phyloP scores from a whole-genome alignment of 192 early-diverging fungal species.

The Allomyces macrogynus region DNA sequence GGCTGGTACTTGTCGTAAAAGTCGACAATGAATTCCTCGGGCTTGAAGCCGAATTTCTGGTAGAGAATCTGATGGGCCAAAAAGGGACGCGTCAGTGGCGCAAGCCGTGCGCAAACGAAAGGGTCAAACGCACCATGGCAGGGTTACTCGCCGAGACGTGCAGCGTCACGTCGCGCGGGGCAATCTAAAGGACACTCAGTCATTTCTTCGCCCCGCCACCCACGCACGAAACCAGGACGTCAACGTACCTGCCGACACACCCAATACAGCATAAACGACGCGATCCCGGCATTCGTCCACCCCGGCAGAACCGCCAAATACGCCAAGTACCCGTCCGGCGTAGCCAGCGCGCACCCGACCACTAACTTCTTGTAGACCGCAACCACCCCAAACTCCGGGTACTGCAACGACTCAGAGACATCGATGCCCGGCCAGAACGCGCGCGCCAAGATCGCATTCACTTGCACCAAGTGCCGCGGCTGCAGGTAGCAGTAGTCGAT shows the following conservation, averaged over 20 bases:
- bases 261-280: slow-evolving; percentile 65
- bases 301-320: slow-evolving; percentile 67
- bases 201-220: no score
- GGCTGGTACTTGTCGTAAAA: slow-evolving; percentile 85
- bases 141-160: slow-evolving; percentile 84
- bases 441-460: slow-evolving; percentile 50
- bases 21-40: slow-evolving; percentile 70
- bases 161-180: slow-evolving; percentile 57
- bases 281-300: slow-evolving; percentile 70
- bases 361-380: slow-evolving; percentile 59
- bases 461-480: slow-evolving; percentile 38
- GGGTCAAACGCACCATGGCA: slow-evolving; percentile 62
- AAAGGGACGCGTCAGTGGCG: not conserved
- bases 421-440: slow-evolving; percentile 84
- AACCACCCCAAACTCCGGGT: slow-evolving; percentile 68
- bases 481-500: slow-evolving; percentile 72
- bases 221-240: no score
- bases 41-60: slow-evolving; percentile 83
- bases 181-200: slow-evolving; percentile 9
- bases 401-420: slow-evolving; percentile 58
- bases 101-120: no score
- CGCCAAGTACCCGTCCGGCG: slow-evolving; percentile 74
- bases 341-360: slow-evolving; percentile 79
- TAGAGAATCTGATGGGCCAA: slow-evolving; percentile 43
- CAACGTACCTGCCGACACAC: slow-evolving; percentile 39